Evolutionary conservation across 2,329 filamentous ascomycete genomes (phyloP).

Genomic region (Ascochyta clinopodiicola): DNA sequence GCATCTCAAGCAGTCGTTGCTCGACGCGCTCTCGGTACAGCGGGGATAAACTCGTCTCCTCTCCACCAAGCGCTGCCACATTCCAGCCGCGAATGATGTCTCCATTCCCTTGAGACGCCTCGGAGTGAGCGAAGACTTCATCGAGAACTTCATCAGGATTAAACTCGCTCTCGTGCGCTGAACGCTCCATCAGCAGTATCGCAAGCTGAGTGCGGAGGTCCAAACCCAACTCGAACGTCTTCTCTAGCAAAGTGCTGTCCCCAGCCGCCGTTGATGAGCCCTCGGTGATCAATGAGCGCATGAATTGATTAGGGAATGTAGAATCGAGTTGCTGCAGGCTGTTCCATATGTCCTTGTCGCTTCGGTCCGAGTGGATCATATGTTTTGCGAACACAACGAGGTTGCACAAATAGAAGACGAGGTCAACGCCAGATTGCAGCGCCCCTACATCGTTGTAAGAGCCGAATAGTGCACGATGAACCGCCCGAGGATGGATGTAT

Average conservation of each 20-base stretch:
- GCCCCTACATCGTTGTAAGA: constrained; percentile 27
- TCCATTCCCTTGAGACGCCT: constrained; percentile 19
- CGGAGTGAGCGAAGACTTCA: constrained; percentile 50
- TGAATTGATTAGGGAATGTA: constrained; percentile 45
- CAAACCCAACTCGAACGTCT: constrained; percentile 58
- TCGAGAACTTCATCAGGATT: constrained; percentile 51
- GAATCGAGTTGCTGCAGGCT: constrained; percentile 42
- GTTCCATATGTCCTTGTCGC: constrained; percentile 38
- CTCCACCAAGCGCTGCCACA: constrained; percentile 46
- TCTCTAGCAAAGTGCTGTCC: constrained; percentile 49
- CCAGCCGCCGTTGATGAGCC: constrained; percentile 31
- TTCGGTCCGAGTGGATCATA: constrained; percentile 42
- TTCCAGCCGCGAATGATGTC: constrained; percentile 44
- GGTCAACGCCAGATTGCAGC: constrained; percentile 44
- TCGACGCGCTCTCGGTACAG: constrained; percentile 44
- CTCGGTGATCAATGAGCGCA: constrained; percentile 29
- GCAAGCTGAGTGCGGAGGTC: constrained; percentile 63
- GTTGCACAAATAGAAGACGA: constrained; percentile 55
- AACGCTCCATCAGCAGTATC: constrained; percentile 52
- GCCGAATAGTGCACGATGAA: constrained; percentile 50
- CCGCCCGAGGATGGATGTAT: constrained; percentile 50
- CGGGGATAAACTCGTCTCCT: constrained; percentile 46
- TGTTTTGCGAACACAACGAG: constrained; percentile 51
- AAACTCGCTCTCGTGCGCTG: constrained; percentile 41
- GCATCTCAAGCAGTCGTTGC: constrained; percentile 50